phyloP scores from a whole-genome alignment of 768 basidiomycete species.

The Boletus vermiculosoides region DNA sequence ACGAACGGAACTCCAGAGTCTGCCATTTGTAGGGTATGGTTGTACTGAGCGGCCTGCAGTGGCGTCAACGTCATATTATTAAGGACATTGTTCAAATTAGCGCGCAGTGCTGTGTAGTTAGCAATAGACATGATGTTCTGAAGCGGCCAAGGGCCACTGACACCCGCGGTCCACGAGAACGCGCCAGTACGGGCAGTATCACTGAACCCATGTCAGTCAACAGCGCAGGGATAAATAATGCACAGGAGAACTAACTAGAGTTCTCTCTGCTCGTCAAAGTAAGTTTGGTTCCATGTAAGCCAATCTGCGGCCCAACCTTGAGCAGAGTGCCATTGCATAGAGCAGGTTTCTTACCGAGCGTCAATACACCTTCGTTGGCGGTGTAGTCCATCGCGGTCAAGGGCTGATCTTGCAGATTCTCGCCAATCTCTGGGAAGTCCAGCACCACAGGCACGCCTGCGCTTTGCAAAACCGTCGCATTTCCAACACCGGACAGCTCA shows the following conservation, averaged over 20 bases:
- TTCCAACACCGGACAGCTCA: neutral
- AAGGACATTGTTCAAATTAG: neutral
- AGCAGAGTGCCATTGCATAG: neutral
- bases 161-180: neutral
- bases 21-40: neutral
- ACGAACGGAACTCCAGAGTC: neutral
- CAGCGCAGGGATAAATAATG: neutral
- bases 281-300: neutral
- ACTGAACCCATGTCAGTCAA: neutral
- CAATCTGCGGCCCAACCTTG: neutral
- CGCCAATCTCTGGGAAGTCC: neutral
- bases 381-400: neutral
- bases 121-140: neutral
- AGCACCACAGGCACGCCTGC: neutral
- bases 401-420: slow-evolving; percentile 2
- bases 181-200: neutral
- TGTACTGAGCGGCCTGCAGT: neutral
- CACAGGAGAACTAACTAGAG: neutral
- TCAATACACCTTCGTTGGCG: neutral
- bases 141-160: neutral
- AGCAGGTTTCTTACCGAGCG: neutral
- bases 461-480: neutral
- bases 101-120: neutral
- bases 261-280: neutral
- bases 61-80: neutral